Conservation (phyloP, 2,329 filamentous ascomycete species). For the Talaromyces sp. region DNA sequence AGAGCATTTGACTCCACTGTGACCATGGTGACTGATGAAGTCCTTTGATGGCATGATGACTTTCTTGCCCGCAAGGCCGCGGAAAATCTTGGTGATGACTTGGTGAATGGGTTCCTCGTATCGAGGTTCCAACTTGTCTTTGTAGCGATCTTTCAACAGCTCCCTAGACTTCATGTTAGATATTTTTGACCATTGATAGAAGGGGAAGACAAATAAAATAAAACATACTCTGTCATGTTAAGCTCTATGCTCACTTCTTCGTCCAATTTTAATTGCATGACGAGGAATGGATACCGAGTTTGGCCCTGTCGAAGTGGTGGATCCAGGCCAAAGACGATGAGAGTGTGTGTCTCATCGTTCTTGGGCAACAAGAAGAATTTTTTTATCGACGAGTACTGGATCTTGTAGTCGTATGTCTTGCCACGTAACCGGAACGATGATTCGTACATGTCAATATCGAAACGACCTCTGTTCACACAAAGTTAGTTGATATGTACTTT, state of each 20-base stretch:
- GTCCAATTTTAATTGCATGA: slow-evolving; percentile 98
- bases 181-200: not conserved
- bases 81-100: slow-evolving; percentile 93
- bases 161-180: slow-evolving; percentile 44
- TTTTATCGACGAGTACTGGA: slow-evolving; percentile 95
- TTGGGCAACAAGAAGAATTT: slow-evolving; percentile 99
- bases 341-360: slow-evolving; percentile 93
- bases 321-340: slow-evolving; percentile 91
- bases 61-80: slow-evolving; percentile 90
- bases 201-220: not conserved
- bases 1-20: slow-evolving; percentile 97
- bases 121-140: slow-evolving; percentile 79
- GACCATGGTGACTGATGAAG: slow-evolving; percentile 83
- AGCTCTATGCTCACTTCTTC: slow-evolving; percentile 95
- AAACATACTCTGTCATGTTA: slow-evolving; percentile 74
- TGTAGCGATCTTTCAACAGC: slow-evolving; percentile 77
- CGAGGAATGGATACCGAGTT: slow-evolving; percentile 94
- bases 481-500: slow-evolving; percentile 13
- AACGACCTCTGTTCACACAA: slow-evolving; percentile 70
- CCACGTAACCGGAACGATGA: slow-evolving; percentile 92
- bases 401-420: slow-evolving; percentile 99
- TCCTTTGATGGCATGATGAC: slow-evolving; percentile 90
- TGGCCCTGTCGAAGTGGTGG: slow-evolving; percentile 94
- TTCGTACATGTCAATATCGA: slow-evolving; percentile 99
- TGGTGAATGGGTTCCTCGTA: slow-evolving; percentile 93